Evolutionary conservation across 2,329 filamentous ascomycete genomes (phyloP), one percentile per base, ranked within the genome.

Genomic region (Alternaria gaisen): DNA sequence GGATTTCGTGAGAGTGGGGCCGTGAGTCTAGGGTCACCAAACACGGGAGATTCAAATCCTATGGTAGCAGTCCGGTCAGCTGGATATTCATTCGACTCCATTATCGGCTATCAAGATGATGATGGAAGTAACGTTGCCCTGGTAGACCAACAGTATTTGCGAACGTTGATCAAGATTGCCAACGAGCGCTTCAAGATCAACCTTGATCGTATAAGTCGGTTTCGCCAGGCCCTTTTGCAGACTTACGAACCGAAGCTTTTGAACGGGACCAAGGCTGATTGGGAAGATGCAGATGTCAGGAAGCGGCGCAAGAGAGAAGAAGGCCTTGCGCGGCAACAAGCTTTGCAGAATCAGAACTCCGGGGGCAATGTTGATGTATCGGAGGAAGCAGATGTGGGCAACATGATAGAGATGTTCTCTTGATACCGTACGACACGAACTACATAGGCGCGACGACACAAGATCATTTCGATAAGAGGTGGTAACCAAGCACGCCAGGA

Each of bases 1-100:
- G 94, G 94, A 0, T 97, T 97, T 75, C 89, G 94, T 14, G 94
- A 98, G 80, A 95, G 91, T 60, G 94, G 94, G 18, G 90, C 94
- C 51, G 85, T 96, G 59, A 92, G 90, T 71, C 75, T 92, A 47
- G 77, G 79, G 5, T 58, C 75, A 11, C 64, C 69, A 6, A 72
- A 75, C 26, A 67, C 78, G 22, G 77, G 79, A 42, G 79, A 79
- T 12, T 75, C 81, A 20, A 88, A 83, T 46, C 93, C 93, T 2
- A 91, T 97, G 77, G 91, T 97, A 3, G 94, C 91, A 3, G 87
- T 98, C 32, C 88, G 94, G 18, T 94, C 92, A 5, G 91, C 92
- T 77, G 94, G 94, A 0, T 83, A 97, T 2, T 86, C 88, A 1
- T 87, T 97, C 63, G 92, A 97, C 79, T 92, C 91, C 1, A 84